Evolutionary conservation across 768 basidiomycete species (phyloP).

Genomic region (Leccinum uliginosum): DNA sequence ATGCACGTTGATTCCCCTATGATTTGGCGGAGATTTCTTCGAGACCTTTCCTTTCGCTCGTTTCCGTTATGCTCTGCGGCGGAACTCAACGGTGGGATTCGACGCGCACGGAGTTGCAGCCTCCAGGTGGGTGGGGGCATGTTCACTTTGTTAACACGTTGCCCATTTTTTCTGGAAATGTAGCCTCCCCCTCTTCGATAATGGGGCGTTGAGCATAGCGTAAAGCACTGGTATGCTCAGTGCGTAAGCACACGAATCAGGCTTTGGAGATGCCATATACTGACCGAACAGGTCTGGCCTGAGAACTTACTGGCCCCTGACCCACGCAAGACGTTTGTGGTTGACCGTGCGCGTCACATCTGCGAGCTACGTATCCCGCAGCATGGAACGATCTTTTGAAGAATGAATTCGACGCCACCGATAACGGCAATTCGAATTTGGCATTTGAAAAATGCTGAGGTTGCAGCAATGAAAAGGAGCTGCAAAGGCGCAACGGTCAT

Average conservation of each 20-base stretch:
- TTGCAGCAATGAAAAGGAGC: slow-evolving; percentile 11
- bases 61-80: slow-evolving; percentile 22
- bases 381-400: slow-evolving; percentile 18
- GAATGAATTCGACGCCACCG: slow-evolving; percentile 25
- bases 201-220: slow-evolving; percentile 12
- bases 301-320: slow-evolving; percentile 25
- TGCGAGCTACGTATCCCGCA: slow-evolving; percentile 11
- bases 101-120: slow-evolving; percentile 16
- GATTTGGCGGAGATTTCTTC: slow-evolving; percentile 20
- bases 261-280: slow-evolving; percentile 14
- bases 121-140: slow-evolving; percentile 24
- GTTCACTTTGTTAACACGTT: slow-evolving; percentile 22
- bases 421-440: slow-evolving; percentile 20
- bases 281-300: not conserved
- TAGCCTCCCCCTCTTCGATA: slow-evolving; percentile 5
- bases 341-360: not conserved
- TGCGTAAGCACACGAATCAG: slow-evolving; percentile 16
- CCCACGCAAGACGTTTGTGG: slow-evolving; percentile 14
- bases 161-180: slow-evolving; percentile 23
- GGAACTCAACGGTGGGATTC: slow-evolving; percentile 14
- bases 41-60: slow-evolving; percentile 10
- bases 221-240: slow-evolving; percentile 18
- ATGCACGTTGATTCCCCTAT: slow-evolving; percentile 19
- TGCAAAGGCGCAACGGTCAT: slow-evolving; percentile 13
- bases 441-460: slow-evolving; percentile 19